phyloP scores from a whole-genome alignment of 176 grass and related monocot species.

The Triticum timopheevii region DNA sequence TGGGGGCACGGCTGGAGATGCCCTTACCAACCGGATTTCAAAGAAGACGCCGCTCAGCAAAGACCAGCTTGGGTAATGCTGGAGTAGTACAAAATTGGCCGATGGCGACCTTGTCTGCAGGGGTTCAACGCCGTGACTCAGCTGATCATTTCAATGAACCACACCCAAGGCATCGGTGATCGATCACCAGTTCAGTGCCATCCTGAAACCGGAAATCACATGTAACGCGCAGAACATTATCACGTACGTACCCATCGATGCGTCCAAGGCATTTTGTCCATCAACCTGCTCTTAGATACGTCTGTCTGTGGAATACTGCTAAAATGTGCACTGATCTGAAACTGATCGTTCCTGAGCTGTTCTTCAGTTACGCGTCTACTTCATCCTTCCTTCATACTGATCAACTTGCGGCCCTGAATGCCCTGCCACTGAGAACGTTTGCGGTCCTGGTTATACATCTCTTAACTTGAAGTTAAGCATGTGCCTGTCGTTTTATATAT shows the following conservation, averaged over 20 bases:
- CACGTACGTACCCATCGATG: background rate
- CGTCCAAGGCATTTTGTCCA: background rate
- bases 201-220: background rate
- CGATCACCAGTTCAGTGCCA: background rate
- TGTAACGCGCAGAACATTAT: background rate
- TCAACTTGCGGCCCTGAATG: too few species aligned
- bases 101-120: too few species aligned
- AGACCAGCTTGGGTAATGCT: too few species aligned
- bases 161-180: background rate
- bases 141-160: background rate
- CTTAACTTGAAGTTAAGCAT: too few species aligned
- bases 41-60: too few species aligned
- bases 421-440: too few species aligned
- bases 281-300: background rate
- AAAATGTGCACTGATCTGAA: background rate
- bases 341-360: background rate
- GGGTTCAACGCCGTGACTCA: too few species aligned
- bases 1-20: too few species aligned
- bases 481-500: too few species aligned
- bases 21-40: too few species aligned
- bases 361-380: background rate
- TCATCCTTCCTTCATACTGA: background rate
- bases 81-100: too few species aligned
- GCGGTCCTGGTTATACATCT: too few species aligned
- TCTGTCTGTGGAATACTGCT: background rate